These are phyloP conservation scores for Ceratocystis cacaofunesta DNA, from an alignment of 2,329 filamentous ascomycete genomes.

Conservation along the genomic window DNA sequence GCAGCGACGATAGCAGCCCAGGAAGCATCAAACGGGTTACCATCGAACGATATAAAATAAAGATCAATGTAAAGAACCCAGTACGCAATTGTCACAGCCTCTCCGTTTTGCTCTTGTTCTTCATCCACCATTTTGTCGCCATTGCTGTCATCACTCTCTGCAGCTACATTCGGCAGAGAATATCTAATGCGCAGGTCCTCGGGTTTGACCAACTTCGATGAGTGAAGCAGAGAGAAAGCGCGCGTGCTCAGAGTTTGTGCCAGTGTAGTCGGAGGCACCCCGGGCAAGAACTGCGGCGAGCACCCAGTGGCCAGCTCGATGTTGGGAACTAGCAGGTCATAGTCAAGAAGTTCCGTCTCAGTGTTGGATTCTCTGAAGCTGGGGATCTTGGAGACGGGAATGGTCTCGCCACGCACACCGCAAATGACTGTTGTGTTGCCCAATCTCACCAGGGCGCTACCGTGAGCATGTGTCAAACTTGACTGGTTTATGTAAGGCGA, in stretches of 20 bases:
- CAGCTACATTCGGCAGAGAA: conserved; percentile 23
- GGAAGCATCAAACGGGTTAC: conserved; percentile 79
- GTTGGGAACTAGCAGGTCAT: conserved; percentile 78
- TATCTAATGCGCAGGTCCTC: conserved; percentile 62
- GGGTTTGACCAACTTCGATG: conserved; percentile 48
- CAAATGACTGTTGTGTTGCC: conserved; percentile 93
- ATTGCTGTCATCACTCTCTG: conserved; percentile 33
- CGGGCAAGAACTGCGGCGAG: conserved; percentile 71
- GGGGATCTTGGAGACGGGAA: conserved; percentile 60
- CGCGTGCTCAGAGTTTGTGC: conserved; percentile 77
- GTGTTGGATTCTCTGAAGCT: conserved; percentile 37
- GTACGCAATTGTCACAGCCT: conserved; percentile 57
- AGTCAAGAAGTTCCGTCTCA: conserved; percentile 38
- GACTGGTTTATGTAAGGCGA: conserved; percentile 63
- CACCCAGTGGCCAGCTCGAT: conserved; percentile 85
- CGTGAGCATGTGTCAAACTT: conserved; percentile 76
- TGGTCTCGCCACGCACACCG: conserved; percentile 73
- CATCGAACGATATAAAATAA: conserved; percentile 86
- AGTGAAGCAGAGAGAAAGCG: conserved; percentile 61
- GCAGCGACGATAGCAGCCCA: conserved; percentile 78
- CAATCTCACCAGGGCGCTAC: conserved; percentile 72
- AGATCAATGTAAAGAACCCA: conserved; percentile 93
- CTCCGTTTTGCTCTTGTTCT: conserved; percentile 24
- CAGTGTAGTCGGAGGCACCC: conserved; percentile 61
- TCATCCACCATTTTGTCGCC: conserved; percentile 26